phyloP scores from a whole-genome alignment of 78 protist genomes.

The Diacronema lutheri region DNA sequence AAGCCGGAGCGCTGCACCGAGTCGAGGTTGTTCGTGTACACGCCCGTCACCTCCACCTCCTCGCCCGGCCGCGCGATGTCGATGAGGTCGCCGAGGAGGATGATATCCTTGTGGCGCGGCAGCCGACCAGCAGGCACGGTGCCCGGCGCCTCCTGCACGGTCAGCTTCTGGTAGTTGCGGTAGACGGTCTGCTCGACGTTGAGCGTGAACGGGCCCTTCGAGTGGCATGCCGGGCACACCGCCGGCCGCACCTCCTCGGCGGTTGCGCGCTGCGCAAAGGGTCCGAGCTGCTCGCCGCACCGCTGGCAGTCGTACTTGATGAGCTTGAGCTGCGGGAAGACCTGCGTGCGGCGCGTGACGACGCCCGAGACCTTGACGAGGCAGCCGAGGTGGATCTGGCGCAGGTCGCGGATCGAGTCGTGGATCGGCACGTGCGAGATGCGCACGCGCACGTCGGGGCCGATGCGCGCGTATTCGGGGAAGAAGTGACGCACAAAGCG shows the following conservation, averaged over 20 bases:
- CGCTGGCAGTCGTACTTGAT: constrained; percentile 79
- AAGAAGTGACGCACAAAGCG: constrained; percentile 3
- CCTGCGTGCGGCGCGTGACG: constrained; percentile 91
- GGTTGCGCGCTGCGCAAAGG: constrained; percentile 49
- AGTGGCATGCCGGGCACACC: constrained; percentile 71
- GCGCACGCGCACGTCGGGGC: constrained; percentile 60
- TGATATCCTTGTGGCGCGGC: constrained; percentile 93
- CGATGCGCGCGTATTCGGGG: constrained; percentile 61
- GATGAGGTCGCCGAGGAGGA: constrained; percentile 48
- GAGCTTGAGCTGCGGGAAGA: constrained; percentile 89
- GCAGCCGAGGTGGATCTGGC: constrained; percentile 84
- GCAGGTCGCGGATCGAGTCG: constrained; percentile 88
- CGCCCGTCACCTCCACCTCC: constrained; percentile 89
- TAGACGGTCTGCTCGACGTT: constrained; percentile 82
- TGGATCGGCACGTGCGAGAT: constrained; percentile 80
- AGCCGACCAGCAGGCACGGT: constrained; percentile 98
- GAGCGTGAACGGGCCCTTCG: constrained; percentile 84
- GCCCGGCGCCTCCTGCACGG: constrained; percentile 97
- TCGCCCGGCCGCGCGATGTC: constrained; percentile 97
- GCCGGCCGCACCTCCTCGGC: neutral
- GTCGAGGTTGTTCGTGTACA: constrained; percentile 59
- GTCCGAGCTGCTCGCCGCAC: constrained; percentile 81
- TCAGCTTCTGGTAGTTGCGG: constrained; percentile 91
- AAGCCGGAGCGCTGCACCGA: constrained; percentile 79
- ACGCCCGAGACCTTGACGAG: constrained; percentile 90